phyloP scores from a whole-genome alignment of 805 yeast genomes.

The Metschnikowia colocasiae region DNA sequence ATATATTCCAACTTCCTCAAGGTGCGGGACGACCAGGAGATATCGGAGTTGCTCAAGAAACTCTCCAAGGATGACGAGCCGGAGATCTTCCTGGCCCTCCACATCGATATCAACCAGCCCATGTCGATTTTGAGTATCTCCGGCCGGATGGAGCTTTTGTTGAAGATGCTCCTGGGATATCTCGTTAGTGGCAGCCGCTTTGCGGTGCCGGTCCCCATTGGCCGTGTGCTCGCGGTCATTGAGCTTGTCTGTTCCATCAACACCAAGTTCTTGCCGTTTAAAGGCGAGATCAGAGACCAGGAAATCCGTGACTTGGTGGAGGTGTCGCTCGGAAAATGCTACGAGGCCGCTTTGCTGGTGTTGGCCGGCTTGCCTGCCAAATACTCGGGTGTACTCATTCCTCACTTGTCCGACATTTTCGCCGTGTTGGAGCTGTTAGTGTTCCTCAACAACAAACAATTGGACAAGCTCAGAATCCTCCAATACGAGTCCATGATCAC shows the following conservation, averaged over 20 bases:
- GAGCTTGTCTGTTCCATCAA: constrained; percentile 58
- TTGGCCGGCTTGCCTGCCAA: constrained; percentile 33
- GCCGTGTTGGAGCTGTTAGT: constrained; percentile 55
- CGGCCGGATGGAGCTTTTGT: constrained; percentile 46
- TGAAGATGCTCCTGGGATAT: constrained; percentile 38
- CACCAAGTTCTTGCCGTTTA: constrained; percentile 51
- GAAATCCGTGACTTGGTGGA: constrained; percentile 43
- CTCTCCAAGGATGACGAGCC: constrained; percentile 24
- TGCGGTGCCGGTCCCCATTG: constrained; percentile 61
- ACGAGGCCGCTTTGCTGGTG: constrained; percentile 42
- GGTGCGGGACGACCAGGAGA: constrained; percentile 52
- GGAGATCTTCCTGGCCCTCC: constrained; percentile 42
- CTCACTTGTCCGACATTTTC: constrained; percentile 49
- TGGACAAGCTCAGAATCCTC: constrained; percentile 31
- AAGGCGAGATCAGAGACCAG: constrained; percentile 56
- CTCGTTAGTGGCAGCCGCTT: constrained; percentile 50
- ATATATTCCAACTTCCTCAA: constrained; percentile 59
- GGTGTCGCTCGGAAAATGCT: constrained; percentile 42
- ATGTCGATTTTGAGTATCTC: constrained; percentile 49
- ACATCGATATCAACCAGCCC: constrained; percentile 58
- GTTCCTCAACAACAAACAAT: constrained; percentile 44
- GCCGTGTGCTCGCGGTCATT: constrained; percentile 46
- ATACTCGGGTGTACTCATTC: constrained; percentile 39
- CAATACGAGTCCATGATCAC: constrained; percentile 40
- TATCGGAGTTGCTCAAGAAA: constrained; percentile 35